A percentile compares a stretch with the other conserved stretches of the same genome.
Conservation (phyloP, 306 rosid genomes). For the Carpinus viminea region DNA sequence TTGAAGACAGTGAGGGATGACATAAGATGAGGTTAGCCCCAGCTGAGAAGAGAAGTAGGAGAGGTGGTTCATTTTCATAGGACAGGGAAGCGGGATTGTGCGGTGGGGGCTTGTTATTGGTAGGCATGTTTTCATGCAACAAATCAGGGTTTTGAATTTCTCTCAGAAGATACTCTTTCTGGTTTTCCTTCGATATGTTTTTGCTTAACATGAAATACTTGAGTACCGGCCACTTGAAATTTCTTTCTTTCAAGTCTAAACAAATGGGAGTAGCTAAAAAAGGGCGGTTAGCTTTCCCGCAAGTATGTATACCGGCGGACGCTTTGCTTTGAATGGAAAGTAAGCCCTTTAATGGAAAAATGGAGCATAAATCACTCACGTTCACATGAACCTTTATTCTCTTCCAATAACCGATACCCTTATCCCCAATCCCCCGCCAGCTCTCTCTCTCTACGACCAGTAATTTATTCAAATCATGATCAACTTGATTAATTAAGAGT, state of each 20-base stretch:
- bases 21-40: conserved; percentile 35
- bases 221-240: neutral
- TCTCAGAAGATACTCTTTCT: conserved; percentile 29
- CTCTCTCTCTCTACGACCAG: conserved; percentile 11
- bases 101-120: conserved; percentile 52
- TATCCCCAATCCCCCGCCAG: conserved; percentile 42
- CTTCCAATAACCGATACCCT: conserved; percentile 41
- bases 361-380: conserved; percentile 4
- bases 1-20: conserved; percentile 17
- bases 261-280: conserved; percentile 27
- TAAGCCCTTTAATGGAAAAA: neutral
- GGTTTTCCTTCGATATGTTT: neutral
- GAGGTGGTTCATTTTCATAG: neutral
- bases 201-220: conserved; percentile 28
- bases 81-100: conserved; percentile 29
- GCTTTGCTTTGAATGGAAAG: conserved; percentile 64
- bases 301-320: conserved; percentile 41
- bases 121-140: conserved; percentile 66
- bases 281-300: conserved; percentile 49
- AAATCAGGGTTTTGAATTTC: conserved; percentile 53
- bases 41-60: neutral
- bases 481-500: neutral
- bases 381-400: conserved; percentile 39
- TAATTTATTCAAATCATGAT: neutral
- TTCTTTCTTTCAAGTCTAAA: conserved; percentile 28